These are phyloP conservation scores for Silene coronaria DNA, from an alignment of 179 eudicot species.

Conservation along the genomic window DNA sequence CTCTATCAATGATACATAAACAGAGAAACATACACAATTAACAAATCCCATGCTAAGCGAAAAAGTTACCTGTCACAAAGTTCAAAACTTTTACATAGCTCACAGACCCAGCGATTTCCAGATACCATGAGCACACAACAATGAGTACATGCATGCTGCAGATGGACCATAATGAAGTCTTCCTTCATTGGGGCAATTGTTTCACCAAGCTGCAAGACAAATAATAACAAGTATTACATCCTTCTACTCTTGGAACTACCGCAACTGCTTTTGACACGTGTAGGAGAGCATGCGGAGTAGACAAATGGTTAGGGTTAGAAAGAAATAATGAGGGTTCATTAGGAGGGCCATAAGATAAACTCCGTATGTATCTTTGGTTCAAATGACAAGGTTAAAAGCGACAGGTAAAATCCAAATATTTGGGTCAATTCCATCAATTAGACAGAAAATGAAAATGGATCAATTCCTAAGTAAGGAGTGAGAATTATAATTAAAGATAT, in stretches of 20 bases:
- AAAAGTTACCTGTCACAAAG: slow-evolving; percentile 73
- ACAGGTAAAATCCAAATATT: no score
- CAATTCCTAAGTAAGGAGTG: no score
- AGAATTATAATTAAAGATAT: not conserved
- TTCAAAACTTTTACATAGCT: slow-evolving; percentile 76
- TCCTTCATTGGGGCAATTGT: slow-evolving; percentile 91
- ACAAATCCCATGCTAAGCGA: not conserved
- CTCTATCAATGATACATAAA: not conserved
- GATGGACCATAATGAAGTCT: slow-evolving; percentile 97
- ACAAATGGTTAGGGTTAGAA: not conserved
- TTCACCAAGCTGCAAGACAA: slow-evolving; percentile 79
- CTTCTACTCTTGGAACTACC: no score
- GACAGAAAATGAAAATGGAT: no score
- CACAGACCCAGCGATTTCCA: slow-evolving; percentile 88
- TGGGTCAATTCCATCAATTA: no score
- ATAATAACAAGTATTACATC: not conserved
- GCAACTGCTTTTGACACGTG: no score
- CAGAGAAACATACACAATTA: not conserved
- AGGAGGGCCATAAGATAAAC: not conserved
- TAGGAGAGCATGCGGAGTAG: no score
- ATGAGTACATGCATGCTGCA: slow-evolving; percentile 84
- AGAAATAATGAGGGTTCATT: not conserved
- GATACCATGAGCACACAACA: slow-evolving; percentile 81
- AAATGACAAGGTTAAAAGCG: no score
- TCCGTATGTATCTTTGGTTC: not conserved